Conservation (phyloP, 1,284 basidiomycete genomes). For the Cryptococcus jaspeensis region DNA sequence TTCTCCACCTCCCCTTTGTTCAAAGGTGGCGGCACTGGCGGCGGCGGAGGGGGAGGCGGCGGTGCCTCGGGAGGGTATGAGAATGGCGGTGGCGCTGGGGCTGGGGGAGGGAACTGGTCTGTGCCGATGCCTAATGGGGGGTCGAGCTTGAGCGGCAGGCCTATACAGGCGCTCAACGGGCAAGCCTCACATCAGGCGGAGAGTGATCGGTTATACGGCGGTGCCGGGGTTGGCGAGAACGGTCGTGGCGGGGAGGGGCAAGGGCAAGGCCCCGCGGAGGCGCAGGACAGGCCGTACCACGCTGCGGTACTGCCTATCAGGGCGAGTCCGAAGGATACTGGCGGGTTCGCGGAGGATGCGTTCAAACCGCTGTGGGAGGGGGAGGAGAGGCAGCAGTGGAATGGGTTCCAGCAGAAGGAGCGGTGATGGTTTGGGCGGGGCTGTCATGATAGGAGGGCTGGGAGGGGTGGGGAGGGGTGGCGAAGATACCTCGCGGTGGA, state of each 20-base stretch:
- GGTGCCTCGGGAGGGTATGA: neutral
- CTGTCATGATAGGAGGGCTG: no score
- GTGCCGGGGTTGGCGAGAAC: neutral
- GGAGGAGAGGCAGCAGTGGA: conserved; percentile 14
- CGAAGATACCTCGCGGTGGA: no score
- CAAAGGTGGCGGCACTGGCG: conserved; percentile 4
- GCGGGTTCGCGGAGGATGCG: conserved; percentile 41
- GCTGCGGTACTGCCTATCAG: conserved; percentile 29
- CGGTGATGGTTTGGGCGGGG: neutral
- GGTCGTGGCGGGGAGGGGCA: neutral
- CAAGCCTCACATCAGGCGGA: no score
- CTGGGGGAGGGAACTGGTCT: neutral
- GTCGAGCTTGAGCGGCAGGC: neutral
- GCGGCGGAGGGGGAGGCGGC: neutral
- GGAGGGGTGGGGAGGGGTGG: no score
- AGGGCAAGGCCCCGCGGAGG: neutral
- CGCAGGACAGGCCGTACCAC: conserved; percentile 27
- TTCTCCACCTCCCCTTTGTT: conserved; percentile 13
- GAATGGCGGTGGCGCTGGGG: neutral
- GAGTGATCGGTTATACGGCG: neutral
- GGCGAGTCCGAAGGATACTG: conserved; percentile 34
- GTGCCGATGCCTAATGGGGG: conserved; percentile 4
- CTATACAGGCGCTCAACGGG: neutral
- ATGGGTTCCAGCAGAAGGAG: conserved; percentile 14
- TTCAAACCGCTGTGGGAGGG: conserved; percentile 41